phyloP scores from a whole-genome alignment of 1,284 basidiomycete genomes.

The Neonothopanus nambi region DNA sequence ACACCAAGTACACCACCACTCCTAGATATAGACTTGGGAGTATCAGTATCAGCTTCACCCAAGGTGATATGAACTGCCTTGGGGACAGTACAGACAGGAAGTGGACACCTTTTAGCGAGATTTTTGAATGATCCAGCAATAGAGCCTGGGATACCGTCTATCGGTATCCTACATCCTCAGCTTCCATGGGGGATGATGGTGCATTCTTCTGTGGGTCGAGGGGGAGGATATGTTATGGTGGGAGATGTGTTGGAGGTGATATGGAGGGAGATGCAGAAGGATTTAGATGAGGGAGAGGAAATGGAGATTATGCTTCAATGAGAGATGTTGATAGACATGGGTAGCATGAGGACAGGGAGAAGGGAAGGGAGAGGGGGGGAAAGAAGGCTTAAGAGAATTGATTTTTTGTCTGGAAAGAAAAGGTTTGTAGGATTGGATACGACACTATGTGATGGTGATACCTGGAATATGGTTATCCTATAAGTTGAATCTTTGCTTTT shows the following conservation, averaged over 20 bases:
- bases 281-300: no score
- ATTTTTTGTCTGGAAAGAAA: no score
- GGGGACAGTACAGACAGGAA: not conserved
- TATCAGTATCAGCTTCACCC: not conserved
- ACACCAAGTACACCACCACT: not conserved
- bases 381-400: no score
- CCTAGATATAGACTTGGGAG: conserved; percentile 1
- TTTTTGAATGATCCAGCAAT: conserved; percentile 8
- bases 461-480: no score
- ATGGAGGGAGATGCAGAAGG: not conserved
- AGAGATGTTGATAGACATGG: no score
- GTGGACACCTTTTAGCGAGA: not conserved
- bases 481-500: no score
- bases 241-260: conserved; percentile 11
- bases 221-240: conserved; percentile 9
- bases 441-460: no score
- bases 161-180: conserved; percentile 10
- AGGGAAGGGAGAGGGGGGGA: no score
- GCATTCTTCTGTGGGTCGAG: conserved; percentile 1
- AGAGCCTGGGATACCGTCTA: conserved; percentile 11
- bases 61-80: not conserved
- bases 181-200: conserved; percentile 15
- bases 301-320: no score
- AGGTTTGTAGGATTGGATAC: no score
- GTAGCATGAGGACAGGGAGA: no score